Conservation (phyloP, 2,329 filamentous ascomycete genomes). For the Leptoxyphium fumago region DNA sequence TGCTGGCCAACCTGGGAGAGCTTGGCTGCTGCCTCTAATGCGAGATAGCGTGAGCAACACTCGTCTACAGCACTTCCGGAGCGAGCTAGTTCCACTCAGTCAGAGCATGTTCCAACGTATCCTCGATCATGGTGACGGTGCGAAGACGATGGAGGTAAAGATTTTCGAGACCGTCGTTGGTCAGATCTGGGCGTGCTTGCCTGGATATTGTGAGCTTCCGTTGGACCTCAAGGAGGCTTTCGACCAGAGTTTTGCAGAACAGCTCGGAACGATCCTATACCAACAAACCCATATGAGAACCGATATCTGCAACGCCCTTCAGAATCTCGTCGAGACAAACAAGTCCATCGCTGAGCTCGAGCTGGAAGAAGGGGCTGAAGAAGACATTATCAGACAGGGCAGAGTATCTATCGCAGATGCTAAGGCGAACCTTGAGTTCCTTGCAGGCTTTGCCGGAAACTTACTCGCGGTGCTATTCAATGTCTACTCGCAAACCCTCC, state of each 20-base stretch:
- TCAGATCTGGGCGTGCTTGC: constrained; percentile 86
- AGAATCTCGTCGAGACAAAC: constrained; percentile 82
- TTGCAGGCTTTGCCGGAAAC: constrained; percentile 69
- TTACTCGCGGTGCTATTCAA: constrained; percentile 96
- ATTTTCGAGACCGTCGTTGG: constrained; percentile 94
- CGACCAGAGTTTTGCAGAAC: constrained; percentile 77
- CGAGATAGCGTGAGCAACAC: constrained; percentile 86
- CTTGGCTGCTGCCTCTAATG: constrained; percentile 87
- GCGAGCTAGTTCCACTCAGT: constrained; percentile 77
- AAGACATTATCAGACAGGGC: constrained; percentile 62
- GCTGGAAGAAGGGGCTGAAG: constrained; percentile 28
- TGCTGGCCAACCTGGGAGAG: constrained; percentile 66
- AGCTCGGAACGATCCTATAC: constrained; percentile 83
- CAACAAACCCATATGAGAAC: constrained; percentile 76
- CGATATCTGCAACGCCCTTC: constrained; percentile 74
- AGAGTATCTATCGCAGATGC: constrained; percentile 63
- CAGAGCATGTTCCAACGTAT: constrained; percentile 81
- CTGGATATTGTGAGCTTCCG: constrained; percentile 88
- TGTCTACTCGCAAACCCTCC: constrained; percentile 91
- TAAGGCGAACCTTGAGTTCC: constrained; percentile 64
- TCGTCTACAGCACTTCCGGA: constrained; percentile 67
- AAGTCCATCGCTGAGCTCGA: constrained; percentile 62
- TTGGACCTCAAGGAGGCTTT: constrained; percentile 55
- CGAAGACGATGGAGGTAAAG: constrained; percentile 93
- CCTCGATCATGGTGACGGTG: constrained; percentile 61